Evolutionary conservation across 257 asterid species (phyloP), one percentile per base, ranked within the genome.

Genomic region (Petunia axillaris): DNA sequence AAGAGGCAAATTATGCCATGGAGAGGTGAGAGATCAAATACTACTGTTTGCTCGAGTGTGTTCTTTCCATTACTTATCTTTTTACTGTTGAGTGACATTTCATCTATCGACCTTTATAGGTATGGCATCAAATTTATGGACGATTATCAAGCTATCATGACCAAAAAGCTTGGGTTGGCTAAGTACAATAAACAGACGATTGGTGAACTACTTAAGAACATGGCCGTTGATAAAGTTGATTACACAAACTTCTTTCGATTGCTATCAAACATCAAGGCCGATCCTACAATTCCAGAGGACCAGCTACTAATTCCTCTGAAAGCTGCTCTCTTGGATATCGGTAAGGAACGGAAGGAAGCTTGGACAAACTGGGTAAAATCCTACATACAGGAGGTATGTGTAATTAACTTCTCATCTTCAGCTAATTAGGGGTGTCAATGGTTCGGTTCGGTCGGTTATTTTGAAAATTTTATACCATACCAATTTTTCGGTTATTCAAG

Each of bases 151-250:
- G 93, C 89, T 75, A 87, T 96, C 89, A 96, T 96, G 97, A 92
- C 98, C 84, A 92, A 81, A 81, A 96, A 96, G 82, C 95, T 96
- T 71, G 98, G 99, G 75, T 89, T 96, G 84, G 86, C 93, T 0
- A 94, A 91, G 93, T 94, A 96, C 88, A 91, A 86, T 82, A 96
- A 96, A 86, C 98, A 91, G 85, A 83, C 92, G 91, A 93, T 93
- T 53, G 83, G 97, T 74, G 94, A 92, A 80, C 98, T 96, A 48
- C 98, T 96, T 44, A 96, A 94, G 83, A 94, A 96, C 86, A 91
- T 96, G 98, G 93, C 98, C 11, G 93, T 94, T 44, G 99, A 96
- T 85, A 96, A 96, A 90, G 98, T 94, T 64, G 99, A 96, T 91
- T 96, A 94, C 93, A 96, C 99, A 60, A 96, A 94, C 81, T 96